Evolutionary conservation across 805 yeast genomes (phyloP), one percentile per base, ranked within the genome.

Genomic region (Kluyveromyces aestuarii): DNA sequence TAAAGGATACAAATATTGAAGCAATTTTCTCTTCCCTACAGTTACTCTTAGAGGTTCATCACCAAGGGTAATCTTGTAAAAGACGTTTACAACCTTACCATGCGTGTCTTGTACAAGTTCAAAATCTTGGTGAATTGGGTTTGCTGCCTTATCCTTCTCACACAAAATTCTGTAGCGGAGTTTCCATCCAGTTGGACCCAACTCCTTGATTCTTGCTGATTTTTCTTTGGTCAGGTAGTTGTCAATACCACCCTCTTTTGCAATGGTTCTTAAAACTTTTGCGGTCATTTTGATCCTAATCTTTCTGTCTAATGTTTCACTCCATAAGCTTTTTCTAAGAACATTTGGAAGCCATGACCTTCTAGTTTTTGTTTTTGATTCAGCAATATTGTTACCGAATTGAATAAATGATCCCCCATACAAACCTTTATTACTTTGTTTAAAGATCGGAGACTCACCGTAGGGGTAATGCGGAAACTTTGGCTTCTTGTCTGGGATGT

Each of bases 231-330:
- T 75, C 52, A 93, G 67, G 63, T 93, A 93, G 54, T 82, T 82
- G 63, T 93, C 99, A 49, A 93, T 73, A 6, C 99, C 99, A 52
- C 99, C 99, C 66, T 91, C 98, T 58, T 81, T 87, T 50, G 87
- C 84, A 50, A 93, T 83, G 0, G 97, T 89, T 59, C 82, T 80
- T 61, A 93, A 74, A 6, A 89, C 97, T 51, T 82, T 78, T 6
- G 97, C 78, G 8, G 89, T 82, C 36, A 89, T 80, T 51, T 75
- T 80, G 48, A 87, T 66, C 44, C 72, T 71, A 41, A 89, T 65
- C 38, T 71, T 67, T 55, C 72, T 73, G 50, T 80, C 70, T 58
- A 93, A 73, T 0, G 86, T 70, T 56, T 87, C 96, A 54, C 96
- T 87, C 93, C 96, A 91, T 42, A 93, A 70, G 33, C 75, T 76